phyloP scores from a whole-genome alignment of 805 yeast genomes.

The Wickerhamiella nectarea region DNA sequence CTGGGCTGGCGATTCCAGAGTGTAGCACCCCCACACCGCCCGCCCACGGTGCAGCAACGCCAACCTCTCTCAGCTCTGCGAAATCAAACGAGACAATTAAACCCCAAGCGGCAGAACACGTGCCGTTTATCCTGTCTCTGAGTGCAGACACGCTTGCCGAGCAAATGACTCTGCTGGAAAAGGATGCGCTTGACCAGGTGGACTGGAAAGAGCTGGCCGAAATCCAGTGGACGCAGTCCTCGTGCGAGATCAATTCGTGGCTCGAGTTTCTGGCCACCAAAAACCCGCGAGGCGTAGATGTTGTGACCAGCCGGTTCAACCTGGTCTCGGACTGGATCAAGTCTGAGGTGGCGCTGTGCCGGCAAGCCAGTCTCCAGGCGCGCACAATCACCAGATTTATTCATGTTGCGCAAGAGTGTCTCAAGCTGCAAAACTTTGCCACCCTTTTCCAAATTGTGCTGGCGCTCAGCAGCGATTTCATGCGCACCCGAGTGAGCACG shows the following conservation, averaged over 20 bases:
- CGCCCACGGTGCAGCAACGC: too few relatives aligned
- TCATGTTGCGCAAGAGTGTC: conserved; percentile 69
- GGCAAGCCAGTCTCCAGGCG: conserved; percentile 42
- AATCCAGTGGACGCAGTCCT: conserved; percentile 52
- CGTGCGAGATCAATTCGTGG: conserved; percentile 73
- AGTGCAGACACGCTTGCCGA: conserved; percentile 54
- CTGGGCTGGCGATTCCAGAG: conserved; percentile 8
- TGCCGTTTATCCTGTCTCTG: conserved; percentile 68
- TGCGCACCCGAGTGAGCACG: conserved; percentile 39
- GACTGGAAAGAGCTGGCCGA: conserved; percentile 88
- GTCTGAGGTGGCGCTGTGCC: conserved; percentile 70
- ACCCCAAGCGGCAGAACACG: conserved; percentile 33
- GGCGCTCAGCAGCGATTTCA: conserved; percentile 56
- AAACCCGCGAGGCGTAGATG: conserved; percentile 56
- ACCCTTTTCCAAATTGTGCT: conserved; percentile 77
- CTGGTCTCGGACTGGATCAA: conserved; percentile 83
- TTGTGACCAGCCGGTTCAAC: conserved; percentile 76
- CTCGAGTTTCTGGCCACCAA: conserved; percentile 49
- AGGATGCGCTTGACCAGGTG: conserved; percentile 67
- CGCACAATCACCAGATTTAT: conserved; percentile 72
- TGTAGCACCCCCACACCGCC: background rate
- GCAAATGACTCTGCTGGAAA: conserved; percentile 77
- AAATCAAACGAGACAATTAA: background rate
- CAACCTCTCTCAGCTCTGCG: too few relatives aligned
- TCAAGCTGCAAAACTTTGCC: conserved; percentile 61